These are phyloP conservation scores for Dothiorella sarmentorum DNA, from an alignment of 2,329 filamentous ascomycete genomes.

Conservation along the genomic window DNA sequence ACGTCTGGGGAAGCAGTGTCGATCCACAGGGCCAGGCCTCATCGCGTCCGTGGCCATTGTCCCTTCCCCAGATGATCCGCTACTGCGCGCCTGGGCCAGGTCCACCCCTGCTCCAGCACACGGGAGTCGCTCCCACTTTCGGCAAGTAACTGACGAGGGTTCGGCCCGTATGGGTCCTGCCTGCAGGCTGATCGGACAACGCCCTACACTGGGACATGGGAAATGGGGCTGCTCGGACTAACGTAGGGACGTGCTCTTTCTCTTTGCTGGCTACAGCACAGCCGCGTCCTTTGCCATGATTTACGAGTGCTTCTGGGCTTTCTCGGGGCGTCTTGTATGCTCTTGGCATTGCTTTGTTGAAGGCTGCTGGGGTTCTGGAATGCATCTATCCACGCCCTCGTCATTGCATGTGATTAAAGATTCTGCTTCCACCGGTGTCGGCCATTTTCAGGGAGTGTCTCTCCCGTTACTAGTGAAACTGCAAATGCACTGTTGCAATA, in stretches of 20 bases:
- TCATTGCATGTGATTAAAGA: too few relatives aligned
- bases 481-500: too few relatives aligned
- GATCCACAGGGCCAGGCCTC: slow-evolving; percentile 6
- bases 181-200: neutral
- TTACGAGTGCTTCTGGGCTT: too few relatives aligned
- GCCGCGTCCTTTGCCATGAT: too few relatives aligned
- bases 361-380: too few relatives aligned
- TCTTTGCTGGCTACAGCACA: too few relatives aligned
- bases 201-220: too few relatives aligned
- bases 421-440: too few relatives aligned
- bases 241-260: neutral
- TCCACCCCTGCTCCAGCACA: neutral
- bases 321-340: neutral
- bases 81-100: neutral
- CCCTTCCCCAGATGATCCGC: neutral
- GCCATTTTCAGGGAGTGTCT: too few relatives aligned
- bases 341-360: too few relatives aligned
- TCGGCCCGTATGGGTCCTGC: slow-evolving; percentile 9
- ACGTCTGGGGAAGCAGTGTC: neutral
- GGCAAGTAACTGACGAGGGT: slow-evolving; percentile 13
- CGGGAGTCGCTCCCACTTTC: slow-evolving; percentile 1
- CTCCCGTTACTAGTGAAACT: too few relatives aligned
- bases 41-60: neutral
- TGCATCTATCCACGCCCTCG: neutral
- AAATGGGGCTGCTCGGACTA: neutral